Evolutionary conservation across 2,329 filamentous ascomycete genomes (phyloP).

Genomic region (Penicillium thymicola): DNA sequence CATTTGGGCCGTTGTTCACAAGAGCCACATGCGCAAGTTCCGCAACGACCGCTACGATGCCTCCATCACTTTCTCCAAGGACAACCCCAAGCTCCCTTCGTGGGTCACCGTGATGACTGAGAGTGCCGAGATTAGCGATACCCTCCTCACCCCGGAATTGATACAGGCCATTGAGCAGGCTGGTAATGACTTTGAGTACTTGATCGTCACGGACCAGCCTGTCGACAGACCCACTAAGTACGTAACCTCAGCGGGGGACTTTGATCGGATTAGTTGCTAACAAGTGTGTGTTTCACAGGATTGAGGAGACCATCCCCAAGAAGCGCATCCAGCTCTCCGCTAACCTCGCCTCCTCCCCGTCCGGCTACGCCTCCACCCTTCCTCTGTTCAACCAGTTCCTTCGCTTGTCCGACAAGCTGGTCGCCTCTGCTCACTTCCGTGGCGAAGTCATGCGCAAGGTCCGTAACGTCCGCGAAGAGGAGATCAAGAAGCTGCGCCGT

Average conservation of each 20-base stretch:
- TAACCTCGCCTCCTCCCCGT: slow-evolving; percentile 61
- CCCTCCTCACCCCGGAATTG: slow-evolving; percentile 82
- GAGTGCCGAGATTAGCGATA: slow-evolving; percentile 88
- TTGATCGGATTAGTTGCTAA: background rate
- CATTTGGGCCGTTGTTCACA: slow-evolving; percentile 93
- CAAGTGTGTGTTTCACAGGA: slow-evolving; percentile 45
- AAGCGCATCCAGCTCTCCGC: slow-evolving; percentile 81
- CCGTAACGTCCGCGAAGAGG: slow-evolving; percentile 72
- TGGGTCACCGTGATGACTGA: slow-evolving; percentile 97
- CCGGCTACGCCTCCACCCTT: slow-evolving; percentile 63
- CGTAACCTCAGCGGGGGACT: slow-evolving; percentile 33
- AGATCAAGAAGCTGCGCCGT: slow-evolving; percentile 75
- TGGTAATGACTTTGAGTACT: slow-evolving; percentile 77
- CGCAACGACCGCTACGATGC: slow-evolving; percentile 93
- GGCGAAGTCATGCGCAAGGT: slow-evolving; percentile 86
- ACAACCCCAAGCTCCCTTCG: slow-evolving; percentile 79
- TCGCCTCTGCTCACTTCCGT: slow-evolving; percentile 75
- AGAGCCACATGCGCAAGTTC: slow-evolving; percentile 84
- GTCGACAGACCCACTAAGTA: slow-evolving; percentile 81
- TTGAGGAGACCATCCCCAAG: slow-evolving; percentile 77
- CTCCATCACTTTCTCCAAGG: slow-evolving; percentile 88
- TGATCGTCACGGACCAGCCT: slow-evolving; percentile 88
- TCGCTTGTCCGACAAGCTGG: slow-evolving; percentile 78
- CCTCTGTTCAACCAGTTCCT: slow-evolving; percentile 80
- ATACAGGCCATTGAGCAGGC: slow-evolving; percentile 73